These are phyloP conservation scores for Myochromella boudieri DNA, from an alignment of 768 basidiomycete genomes.

Conservation along the genomic window DNA sequence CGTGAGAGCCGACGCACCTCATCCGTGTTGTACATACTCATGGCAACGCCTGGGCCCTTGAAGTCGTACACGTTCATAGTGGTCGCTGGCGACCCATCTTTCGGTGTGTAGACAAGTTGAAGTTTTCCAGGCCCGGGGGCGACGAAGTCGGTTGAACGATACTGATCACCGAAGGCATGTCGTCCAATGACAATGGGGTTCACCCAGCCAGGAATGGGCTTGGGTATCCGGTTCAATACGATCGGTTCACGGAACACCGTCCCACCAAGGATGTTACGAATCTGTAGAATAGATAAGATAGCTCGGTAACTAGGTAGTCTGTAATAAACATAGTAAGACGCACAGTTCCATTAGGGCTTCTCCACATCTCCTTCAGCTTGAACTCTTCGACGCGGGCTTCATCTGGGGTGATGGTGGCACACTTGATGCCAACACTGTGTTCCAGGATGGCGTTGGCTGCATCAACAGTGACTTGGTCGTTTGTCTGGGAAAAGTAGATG, in stretches of 20 bases:
- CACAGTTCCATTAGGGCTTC: conserved; percentile 92
- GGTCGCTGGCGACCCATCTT: conserved; percentile 66
- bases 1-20: conserved; percentile 48
- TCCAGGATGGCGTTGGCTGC: conserved; percentile 93
- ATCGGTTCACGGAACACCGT: conserved; percentile 99
- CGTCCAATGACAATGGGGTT: conserved; percentile 96
- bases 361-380: conserved; percentile 99
- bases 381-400: conserved; percentile 96
- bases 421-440: conserved; percentile 97
- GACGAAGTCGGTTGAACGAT: conserved; percentile 91
- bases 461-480: conserved; percentile 91
- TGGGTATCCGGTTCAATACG: conserved; percentile 85
- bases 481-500: conserved; percentile 65
- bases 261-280: conserved; percentile 96
- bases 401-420: conserved; percentile 98
- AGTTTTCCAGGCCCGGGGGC: conserved; percentile 92
- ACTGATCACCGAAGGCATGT: conserved; percentile 98
- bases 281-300: conserved; percentile 41
- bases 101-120: conserved; percentile 87
- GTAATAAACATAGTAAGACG: conserved; percentile 24
- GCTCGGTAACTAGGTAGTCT: not conserved
- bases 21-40: conserved; percentile 99
- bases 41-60: conserved; percentile 87
- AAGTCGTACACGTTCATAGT: conserved; percentile 90
- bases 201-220: conserved; percentile 93